Conservation (phyloP, 768 basidiomycete species). For the Termitomyces sp. region DNA sequence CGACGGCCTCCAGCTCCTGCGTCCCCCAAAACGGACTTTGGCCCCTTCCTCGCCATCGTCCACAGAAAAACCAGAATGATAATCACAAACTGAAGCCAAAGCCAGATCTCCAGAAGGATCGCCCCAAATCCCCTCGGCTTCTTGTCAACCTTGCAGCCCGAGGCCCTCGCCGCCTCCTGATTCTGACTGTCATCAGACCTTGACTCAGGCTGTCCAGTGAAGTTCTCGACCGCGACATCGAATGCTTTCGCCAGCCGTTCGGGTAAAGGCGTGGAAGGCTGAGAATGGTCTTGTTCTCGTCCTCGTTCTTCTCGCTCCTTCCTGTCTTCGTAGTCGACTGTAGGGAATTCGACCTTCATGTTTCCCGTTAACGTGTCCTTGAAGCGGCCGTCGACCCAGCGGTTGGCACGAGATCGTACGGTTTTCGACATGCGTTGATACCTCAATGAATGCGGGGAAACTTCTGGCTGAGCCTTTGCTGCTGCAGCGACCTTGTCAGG, state of each 20-base stretch:
- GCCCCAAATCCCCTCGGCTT: constrained; percentile 26
- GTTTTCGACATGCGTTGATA: constrained; percentile 45
- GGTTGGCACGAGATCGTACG: constrained; percentile 53
- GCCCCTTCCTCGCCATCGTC: constrained; percentile 77
- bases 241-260: constrained; percentile 40
- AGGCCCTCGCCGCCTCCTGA: constrained; percentile 6
- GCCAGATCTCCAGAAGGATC: constrained; percentile 71
- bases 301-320: constrained; percentile 1
- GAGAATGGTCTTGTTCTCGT: constrained; percentile 9
- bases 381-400: constrained; percentile 59
- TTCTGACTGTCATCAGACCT: background rate
- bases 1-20: constrained; percentile 23
- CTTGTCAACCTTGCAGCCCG: constrained; percentile 15
- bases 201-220: constrained; percentile 17
- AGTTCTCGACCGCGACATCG: constrained; percentile 43
- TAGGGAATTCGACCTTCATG: constrained; percentile 9
- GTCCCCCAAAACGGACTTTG: constrained; percentile 61
- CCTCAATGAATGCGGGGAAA: constrained; percentile 27
- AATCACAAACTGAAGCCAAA: constrained; percentile 79
- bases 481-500: constrained; percentile 26
- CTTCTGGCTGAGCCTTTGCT: constrained; percentile 7
- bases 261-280: constrained; percentile 28
- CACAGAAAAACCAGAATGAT: constrained; percentile 76
- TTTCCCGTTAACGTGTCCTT: constrained; percentile 23
- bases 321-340: background rate